phyloP scores from a whole-genome alignment of 176 grass and related monocot genomes.

The Carex parvula region DNA sequence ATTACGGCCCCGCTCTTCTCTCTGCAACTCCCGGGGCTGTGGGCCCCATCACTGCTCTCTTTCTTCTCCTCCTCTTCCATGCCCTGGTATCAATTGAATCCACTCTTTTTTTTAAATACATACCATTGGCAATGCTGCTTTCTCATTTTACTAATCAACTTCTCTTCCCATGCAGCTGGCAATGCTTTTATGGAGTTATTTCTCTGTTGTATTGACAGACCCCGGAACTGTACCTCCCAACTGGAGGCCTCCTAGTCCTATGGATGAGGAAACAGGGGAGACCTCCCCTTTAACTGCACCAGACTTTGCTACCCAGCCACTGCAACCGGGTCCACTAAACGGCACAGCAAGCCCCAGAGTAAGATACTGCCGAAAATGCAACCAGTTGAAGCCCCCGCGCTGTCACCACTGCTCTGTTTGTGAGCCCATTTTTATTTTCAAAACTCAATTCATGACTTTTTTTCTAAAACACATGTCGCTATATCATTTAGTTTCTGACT shows the following conservation, averaged over 20 bases:
- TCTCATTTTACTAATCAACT: background rate
- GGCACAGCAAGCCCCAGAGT: constrained; percentile 41
- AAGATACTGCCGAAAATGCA: constrained; percentile 91
- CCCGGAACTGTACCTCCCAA: constrained; percentile 75
- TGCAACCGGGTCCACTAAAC: constrained; percentile 40
- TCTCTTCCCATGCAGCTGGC: constrained; percentile 47
- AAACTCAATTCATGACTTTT: background rate
- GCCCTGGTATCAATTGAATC: constrained; percentile 28
- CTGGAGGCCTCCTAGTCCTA: constrained; percentile 63
- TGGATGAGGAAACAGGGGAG: constrained; percentile 89
- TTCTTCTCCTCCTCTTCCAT: constrained; percentile 74
- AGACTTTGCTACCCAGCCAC: constrained; percentile 51
- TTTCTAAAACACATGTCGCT: background rate
- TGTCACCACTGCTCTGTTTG: constrained; percentile 99
- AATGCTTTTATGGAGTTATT: constrained; percentile 96
- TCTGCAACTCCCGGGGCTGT: constrained; percentile 14
- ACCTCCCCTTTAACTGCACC: constrained; percentile 45
- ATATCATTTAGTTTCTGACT: background rate
- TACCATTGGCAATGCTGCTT: no score
- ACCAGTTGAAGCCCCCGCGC: constrained; percentile 85
- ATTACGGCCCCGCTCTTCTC: constrained; percentile 69
- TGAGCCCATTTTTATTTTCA: constrained; percentile 35
- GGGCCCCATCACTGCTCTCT: constrained; percentile 41
- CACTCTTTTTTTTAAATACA: no score
- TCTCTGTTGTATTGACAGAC: constrained; percentile 76